Evolutionary conservation across 2,329 filamentous ascomycete species (phyloP), one percentile per base, ranked within the genome.

Genomic region (Penicillium sp.): DNA sequence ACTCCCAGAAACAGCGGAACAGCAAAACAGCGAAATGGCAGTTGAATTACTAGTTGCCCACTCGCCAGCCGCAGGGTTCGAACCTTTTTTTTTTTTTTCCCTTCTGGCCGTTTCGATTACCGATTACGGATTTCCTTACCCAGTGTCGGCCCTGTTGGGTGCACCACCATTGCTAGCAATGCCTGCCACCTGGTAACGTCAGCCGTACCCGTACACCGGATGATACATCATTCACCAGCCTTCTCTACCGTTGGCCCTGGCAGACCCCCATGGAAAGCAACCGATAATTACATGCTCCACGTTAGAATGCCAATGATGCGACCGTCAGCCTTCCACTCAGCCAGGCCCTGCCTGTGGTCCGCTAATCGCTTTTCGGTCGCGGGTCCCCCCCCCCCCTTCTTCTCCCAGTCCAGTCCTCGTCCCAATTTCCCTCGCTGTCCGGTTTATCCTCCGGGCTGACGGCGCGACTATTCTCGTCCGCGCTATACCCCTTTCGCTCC

Each of bases 401-500:
- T 8, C 26, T 24, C 39, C 39, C 39, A 32, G 11, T 29, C 29
- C 13, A 24, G 40, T 32, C 32, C 18, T n/a, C 24, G 29, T 36
- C 33, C 12, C 35, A 13, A 24, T 37, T 26, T 35, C 41, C 41
- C 12, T 43, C 41, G 26, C 35, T 29, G 34, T 29, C 48, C 13
- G 36, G 40, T 43, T 46, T 50, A 38, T 34, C 44, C 46, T 52
- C 52, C 47, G 29, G 29, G 47, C 34, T 44, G 34, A 13, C 26
- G 41, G 35, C 46, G 40, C 46, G 46, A 47, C 39, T 46, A n/a
- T 36, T 32, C 43, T 36, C 40, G 38, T 45, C 33, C 43, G 40
- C 56, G 50, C 55, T 57, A 56, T 36, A 46, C 53, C 51, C 39
- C 40, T 56, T 59, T 55, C 47, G 48, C 47, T 39, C 37, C 36